Conservation (phyloP, 805 yeast species). For the Cyberlindnera japonica region DNA sequence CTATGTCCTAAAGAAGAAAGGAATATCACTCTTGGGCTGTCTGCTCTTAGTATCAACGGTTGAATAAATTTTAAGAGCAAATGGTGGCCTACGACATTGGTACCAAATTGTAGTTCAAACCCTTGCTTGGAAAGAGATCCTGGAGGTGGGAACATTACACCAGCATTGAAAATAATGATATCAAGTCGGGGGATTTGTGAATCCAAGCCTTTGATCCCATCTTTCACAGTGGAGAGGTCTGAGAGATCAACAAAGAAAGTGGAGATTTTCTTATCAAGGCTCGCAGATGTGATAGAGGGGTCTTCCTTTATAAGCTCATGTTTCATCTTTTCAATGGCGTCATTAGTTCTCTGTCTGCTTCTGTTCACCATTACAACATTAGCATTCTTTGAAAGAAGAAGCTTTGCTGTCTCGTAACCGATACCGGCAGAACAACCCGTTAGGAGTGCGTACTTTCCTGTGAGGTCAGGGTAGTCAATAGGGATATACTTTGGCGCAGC, state of each 20-base stretch:
- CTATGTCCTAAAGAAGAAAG: slow-evolving; percentile 39
- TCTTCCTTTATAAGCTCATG: slow-evolving; percentile 21
- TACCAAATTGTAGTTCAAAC: slow-evolving; percentile 43
- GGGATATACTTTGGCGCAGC: slow-evolving; percentile 27
- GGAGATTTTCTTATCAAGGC: slow-evolving; percentile 22
- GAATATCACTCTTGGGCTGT: slow-evolving; percentile 42
- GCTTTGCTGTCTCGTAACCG: slow-evolving; percentile 32
- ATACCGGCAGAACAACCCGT: slow-evolving; percentile 36
- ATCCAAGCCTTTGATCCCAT: slow-evolving; percentile 22
- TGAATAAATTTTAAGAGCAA: slow-evolving; percentile 37
- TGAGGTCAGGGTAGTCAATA: slow-evolving; percentile 30
- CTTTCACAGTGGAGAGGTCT: slow-evolving; percentile 40
- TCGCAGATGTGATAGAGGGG: slow-evolving; percentile 7
- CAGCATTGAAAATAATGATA: slow-evolving; percentile 42
- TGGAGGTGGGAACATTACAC: slow-evolving; percentile 38
- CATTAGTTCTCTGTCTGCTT: slow-evolving; percentile 29
- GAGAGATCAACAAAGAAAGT: slow-evolving; percentile 32
- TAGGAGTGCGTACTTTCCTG: slow-evolving; percentile 25
- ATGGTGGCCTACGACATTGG: slow-evolving; percentile 44
- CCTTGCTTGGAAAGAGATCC: slow-evolving; percentile 40
- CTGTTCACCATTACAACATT: slow-evolving; percentile 38
- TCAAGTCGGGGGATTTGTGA: slow-evolving; percentile 29
- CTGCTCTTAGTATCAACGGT: slow-evolving; percentile 36
- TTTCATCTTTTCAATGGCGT: slow-evolving; percentile 28
- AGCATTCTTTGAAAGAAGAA: slow-evolving; percentile 32